phyloP scores from a whole-genome alignment of 2,329 filamentous ascomycete genomes.

The Phaeosphaeriaceae sp. region DNA sequence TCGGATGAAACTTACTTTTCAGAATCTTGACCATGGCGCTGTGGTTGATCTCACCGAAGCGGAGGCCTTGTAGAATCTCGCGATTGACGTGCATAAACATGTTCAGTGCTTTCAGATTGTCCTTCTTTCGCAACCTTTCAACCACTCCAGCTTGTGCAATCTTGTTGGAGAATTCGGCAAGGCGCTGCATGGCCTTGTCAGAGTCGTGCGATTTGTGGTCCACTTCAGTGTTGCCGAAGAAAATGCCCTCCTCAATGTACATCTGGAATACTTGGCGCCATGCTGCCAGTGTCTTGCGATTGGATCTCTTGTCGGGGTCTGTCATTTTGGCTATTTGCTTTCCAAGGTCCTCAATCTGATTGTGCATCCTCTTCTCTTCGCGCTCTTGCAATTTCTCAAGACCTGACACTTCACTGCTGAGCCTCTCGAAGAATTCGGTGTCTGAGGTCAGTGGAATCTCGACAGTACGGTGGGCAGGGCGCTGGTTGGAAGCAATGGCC shows the following conservation, averaged over 20 bases:
- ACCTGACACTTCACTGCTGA: slow-evolving; percentile 73
- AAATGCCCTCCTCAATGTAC: slow-evolving; percentile 80
- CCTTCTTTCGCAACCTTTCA: slow-evolving; percentile 67
- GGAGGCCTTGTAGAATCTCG: slow-evolving; percentile 77
- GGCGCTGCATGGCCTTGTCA: slow-evolving; percentile 68
- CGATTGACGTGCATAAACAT: slow-evolving; percentile 77
- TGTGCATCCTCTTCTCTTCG: slow-evolving; percentile 69
- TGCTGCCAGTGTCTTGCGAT: slow-evolving; percentile 68
- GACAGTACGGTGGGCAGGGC: slow-evolving; percentile 56
- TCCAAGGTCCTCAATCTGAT: slow-evolving; percentile 70
- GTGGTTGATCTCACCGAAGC: slow-evolving; percentile 85
- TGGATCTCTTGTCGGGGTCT: slow-evolving; percentile 68
- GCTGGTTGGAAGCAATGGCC: slow-evolving; percentile 6
- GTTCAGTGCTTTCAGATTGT: slow-evolving; percentile 69
- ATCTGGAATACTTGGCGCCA: slow-evolving; percentile 86
- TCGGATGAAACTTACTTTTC: slow-evolving; percentile 67
- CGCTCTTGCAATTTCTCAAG: slow-evolving; percentile 72
- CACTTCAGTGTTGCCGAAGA: slow-evolving; percentile 78
- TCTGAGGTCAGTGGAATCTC: slow-evolving; percentile 81
- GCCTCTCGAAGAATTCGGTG: slow-evolving; percentile 77
- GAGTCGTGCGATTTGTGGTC: slow-evolving; percentile 74
- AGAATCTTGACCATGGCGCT: slow-evolving; percentile 81
- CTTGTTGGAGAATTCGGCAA: slow-evolving; percentile 75
- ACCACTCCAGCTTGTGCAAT: slow-evolving; percentile 67
- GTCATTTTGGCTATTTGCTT: slow-evolving; percentile 69